Evolutionary conservation across 495 filamentous ascomycete species (phyloP), one percentile per base, ranked within the genome.

Genomic region (Talaromyces trachyspermus): DNA sequence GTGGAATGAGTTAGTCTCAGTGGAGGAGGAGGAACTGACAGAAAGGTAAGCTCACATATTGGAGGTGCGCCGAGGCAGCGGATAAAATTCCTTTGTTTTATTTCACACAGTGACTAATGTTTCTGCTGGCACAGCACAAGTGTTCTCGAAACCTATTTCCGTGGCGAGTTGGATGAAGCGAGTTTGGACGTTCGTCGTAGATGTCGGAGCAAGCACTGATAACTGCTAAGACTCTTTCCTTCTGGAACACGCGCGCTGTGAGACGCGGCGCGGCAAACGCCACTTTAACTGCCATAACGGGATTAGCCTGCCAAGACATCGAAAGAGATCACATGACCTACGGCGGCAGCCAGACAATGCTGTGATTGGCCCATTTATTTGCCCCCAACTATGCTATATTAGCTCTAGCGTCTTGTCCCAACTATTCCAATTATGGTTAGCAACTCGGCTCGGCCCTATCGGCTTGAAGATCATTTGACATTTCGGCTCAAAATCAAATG

Each of bases 11-110:
- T 35, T 33, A 32, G 29, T 4, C 26, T 42, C 8, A 23, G n/a
- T n/a, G n/a, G n/a, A n/a, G n/a, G n/a, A n/a, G n/a, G n/a, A n/a
- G 29, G 18, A 24, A 19, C 39, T 32, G 29, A 45, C 25, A 32
- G 35, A 23, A 42, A 1, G 10, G 20, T 3, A 24, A 49, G 50
- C 65, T 60, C 55, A 72, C 69, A 72, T 72, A 46, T 52, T 64
- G 67, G 66, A 70, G 64, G 48, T 56, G 56, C 54, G 57, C 33
- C 52, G 33, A 42, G 15, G 27, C 23, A 26, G 17, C 32, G 17
- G 40, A 32, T 45, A 33, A 6, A 14, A 24, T 42, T 26, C 20
- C 22, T 24, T 12, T 42, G 39, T 14, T 25, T n/a, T n/a, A n/a
- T n/a, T n/a, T n/a, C n/a, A n/a, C n/a, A n/a, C n/a, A n/a, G n/a